Evolutionary conservation across 345 rosid species (phyloP).

Genomic region (Gossypium herbaceum): DNA sequence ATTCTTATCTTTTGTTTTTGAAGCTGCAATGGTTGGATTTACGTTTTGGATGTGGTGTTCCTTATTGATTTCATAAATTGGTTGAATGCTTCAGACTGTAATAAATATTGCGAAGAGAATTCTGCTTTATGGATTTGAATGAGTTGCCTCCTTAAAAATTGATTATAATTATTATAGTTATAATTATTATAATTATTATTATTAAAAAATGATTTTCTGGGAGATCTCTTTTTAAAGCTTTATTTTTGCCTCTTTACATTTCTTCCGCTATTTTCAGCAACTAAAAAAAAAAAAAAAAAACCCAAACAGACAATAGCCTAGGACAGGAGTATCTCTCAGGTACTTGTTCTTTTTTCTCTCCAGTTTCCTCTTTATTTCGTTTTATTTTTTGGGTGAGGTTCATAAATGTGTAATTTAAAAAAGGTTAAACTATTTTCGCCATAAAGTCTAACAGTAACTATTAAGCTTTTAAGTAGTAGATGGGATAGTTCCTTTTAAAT

Average conservation of each 20-base stretch:
- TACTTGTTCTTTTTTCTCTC: neutral
- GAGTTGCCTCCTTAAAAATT: neutral
- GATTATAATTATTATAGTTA: too few species aligned
- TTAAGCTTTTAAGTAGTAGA: neutral
- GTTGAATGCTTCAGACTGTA: neutral
- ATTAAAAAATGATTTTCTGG: neutral
- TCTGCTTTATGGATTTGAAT: neutral
- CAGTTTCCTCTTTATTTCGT: neutral
- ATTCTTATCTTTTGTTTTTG: neutral
- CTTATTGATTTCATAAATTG: too few species aligned
- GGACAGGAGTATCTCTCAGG: slow-evolving; percentile 14
- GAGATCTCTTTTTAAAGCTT: neutral
- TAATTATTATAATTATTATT: neutral
- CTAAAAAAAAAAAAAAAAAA: neutral
- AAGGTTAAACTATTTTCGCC: neutral
- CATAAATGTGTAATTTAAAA: too few species aligned
- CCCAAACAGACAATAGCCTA: neutral
- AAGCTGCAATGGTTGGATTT: neutral
- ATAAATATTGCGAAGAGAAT: neutral
- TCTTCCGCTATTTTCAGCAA: neutral
- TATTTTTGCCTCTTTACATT: neutral
- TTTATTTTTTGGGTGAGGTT: neutral
- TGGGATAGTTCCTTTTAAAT: neutral
- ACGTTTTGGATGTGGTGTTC: neutral
- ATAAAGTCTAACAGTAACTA: neutral